phyloP scores from a whole-genome alignment of 805 yeast genomes.

The Limtongia smithiae region DNA sequence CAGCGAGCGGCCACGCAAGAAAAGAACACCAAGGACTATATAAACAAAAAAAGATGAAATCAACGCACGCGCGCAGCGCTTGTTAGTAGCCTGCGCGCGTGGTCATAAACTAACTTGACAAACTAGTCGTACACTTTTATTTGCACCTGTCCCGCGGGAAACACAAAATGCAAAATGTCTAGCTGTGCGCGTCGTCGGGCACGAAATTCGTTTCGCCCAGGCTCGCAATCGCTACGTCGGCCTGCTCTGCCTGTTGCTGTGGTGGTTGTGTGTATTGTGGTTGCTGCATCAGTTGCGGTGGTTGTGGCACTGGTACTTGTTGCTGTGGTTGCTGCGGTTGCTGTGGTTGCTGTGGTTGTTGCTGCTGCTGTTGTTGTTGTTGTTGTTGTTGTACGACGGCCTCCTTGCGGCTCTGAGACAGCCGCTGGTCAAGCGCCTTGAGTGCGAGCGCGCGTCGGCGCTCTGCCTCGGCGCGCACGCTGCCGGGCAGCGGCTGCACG shows the following conservation, averaged over 20 bases:
- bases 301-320: neutral
- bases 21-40: too few relatives aligned
- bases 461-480: conserved; percentile 38
- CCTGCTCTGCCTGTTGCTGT: conserved; percentile 6
- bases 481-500: conserved; percentile 29
- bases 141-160: too few relatives aligned
- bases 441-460: conserved; percentile 38
- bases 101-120: too few relatives aligned
- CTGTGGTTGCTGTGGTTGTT: neutral
- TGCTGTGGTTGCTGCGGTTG: neutral
- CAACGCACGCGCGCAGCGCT: too few relatives aligned
- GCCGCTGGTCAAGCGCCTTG: conserved; percentile 36
- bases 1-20: too few relatives aligned
- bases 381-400: neutral
- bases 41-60: too few relatives aligned
- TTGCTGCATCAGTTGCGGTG: conserved; percentile 3
- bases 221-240: neutral
- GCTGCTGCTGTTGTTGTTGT: neutral
- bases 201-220: neutral
- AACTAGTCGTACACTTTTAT: too few relatives aligned
- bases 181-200: too few relatives aligned
- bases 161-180: too few relatives aligned
- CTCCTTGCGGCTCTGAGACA: conserved; percentile 22
- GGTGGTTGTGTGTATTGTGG: conserved; percentile 3
- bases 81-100: too few relatives aligned